Conservation (phyloP, 495 filamentous ascomycete genomes). For the Margaritispora aquatica region DNA sequence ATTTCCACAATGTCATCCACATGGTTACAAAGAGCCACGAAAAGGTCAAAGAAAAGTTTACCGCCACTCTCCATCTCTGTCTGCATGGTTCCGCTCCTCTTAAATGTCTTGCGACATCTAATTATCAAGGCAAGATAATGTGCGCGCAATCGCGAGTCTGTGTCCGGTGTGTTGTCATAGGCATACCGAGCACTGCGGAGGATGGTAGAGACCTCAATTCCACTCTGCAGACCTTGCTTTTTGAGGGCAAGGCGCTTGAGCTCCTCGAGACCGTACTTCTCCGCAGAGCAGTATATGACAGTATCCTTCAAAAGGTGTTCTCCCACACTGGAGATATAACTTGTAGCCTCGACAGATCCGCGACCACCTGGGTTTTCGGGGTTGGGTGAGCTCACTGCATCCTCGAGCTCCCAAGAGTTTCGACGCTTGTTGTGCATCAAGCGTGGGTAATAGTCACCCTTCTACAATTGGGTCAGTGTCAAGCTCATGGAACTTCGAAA, state of each 20-base stretch:
- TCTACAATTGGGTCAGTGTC: slow-evolving; percentile 29
- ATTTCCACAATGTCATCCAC: slow-evolving; percentile 52
- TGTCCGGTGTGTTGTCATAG: slow-evolving; percentile 83
- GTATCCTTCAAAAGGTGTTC: slow-evolving; percentile 79
- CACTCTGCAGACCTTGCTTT: slow-evolving; percentile 69
- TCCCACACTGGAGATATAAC: slow-evolving; percentile 59
- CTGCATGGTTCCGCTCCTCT: slow-evolving; percentile 94
- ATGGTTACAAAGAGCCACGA: slow-evolving; percentile 89
- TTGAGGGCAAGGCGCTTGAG: slow-evolving; percentile 77
- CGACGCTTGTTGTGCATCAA: slow-evolving; percentile 62
- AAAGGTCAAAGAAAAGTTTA: slow-evolving; percentile 86
- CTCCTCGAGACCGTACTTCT: slow-evolving; percentile 72
- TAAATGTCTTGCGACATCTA: slow-evolving; percentile 76
- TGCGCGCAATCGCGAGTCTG: slow-evolving; percentile 78
- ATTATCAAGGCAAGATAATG: slow-evolving; percentile 94
- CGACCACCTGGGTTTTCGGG: slow-evolving; percentile 29
- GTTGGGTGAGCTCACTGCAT: slow-evolving; percentile 30
- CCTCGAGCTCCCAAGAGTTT: slow-evolving; percentile 68
- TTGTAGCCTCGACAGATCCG: slow-evolving; percentile 50
- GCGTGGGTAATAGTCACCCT: slow-evolving; percentile 81
- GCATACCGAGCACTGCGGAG: slow-evolving; percentile 77
- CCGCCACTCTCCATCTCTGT: slow-evolving; percentile 86
- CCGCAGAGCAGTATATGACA: slow-evolving; percentile 83
- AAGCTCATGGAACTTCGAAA: neutral
- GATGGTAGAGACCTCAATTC: slow-evolving; percentile 79